Conservation (phyloP, 176 grass and related monocot species). For the Eleusine coracana region DNA sequence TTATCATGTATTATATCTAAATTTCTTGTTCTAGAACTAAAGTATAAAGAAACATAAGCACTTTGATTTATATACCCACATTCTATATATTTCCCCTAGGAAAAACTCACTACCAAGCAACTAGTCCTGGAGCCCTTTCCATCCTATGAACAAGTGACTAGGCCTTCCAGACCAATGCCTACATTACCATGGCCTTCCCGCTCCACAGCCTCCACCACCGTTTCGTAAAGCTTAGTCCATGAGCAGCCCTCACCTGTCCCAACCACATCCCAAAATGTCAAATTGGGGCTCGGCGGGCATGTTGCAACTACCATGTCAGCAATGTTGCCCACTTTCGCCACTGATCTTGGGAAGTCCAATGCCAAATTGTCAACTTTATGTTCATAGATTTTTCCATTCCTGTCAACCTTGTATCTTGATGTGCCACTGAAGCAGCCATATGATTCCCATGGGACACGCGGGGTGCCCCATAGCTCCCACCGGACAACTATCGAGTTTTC, state of each 20-base stretch:
- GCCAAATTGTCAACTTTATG: conserved; percentile 98
- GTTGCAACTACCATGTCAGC: conserved; percentile 70
- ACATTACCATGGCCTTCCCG: conserved; percentile 12
- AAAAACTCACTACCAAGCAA: conserved; percentile 41
- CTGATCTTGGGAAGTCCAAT: conserved; percentile 76
- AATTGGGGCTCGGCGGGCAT: conserved; percentile 66
- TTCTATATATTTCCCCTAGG: conserved; percentile 53
- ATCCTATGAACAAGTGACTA: conserved; percentile 76
- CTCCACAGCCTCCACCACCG: conserved; percentile 74
- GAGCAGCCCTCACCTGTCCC: conserved; percentile 58
- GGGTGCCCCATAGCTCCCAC: conserved; percentile 83
- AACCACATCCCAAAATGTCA: conserved; percentile 63
- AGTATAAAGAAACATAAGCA: conserved; percentile 28
- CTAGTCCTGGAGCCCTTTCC: conserved; percentile 36
- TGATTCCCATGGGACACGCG: conserved; percentile 93
- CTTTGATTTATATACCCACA: conserved; percentile 36
- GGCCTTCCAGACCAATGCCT: conserved; percentile 55
- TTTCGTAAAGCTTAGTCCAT: conserved; percentile 85
- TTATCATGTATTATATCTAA: conserved; percentile 44
- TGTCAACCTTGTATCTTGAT: conserved; percentile 80
- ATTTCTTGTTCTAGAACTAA: conserved; percentile 48
- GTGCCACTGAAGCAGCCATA: conserved; percentile 83
- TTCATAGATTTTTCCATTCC: conserved; percentile 96
- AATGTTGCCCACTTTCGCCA: conserved; percentile 54
- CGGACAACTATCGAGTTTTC: conserved; percentile 88